Evolutionary conservation across 2,329 filamentous ascomycete species (phyloP).

Genomic region (Aspergillus sp.): DNA sequence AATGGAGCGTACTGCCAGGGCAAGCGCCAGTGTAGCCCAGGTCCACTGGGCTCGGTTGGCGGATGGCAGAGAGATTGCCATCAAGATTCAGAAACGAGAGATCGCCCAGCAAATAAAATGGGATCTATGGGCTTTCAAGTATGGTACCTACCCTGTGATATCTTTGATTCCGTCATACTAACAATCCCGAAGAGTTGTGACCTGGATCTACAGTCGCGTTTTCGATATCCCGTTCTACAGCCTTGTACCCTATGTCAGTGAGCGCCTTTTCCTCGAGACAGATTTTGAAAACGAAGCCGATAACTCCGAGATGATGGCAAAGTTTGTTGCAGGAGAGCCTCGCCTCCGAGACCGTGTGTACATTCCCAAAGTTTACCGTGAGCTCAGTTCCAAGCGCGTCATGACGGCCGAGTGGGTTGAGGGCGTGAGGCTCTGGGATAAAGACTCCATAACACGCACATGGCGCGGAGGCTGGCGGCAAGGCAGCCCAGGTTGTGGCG

Average conservation of each 20-base stretch:
- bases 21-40: constrained; percentile 87
- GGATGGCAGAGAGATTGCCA: constrained; percentile 87
- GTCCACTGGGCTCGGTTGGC: constrained; percentile 88
- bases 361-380: constrained; percentile 78
- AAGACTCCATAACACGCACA: constrained; percentile 70
- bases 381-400: constrained; percentile 78
- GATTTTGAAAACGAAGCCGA: constrained; percentile 90
- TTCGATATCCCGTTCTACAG: constrained; percentile 93
- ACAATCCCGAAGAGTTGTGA: constrained; percentile 62
- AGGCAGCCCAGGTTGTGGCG: constrained; percentile 76
- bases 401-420: constrained; percentile 99
- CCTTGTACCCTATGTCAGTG: constrained; percentile 87
- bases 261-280: constrained; percentile 88
- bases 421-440: constrained; percentile 89
- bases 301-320: constrained; percentile 82
- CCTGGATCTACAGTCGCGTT: constrained; percentile 77
- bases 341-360: constrained; percentile 79
- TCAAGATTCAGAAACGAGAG: constrained; percentile 96
- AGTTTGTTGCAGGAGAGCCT: constrained; percentile 72
- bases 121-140: constrained; percentile 96
- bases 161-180: not conserved
- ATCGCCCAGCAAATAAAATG: constrained; percentile 87
- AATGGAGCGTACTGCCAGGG: constrained; percentile 70
- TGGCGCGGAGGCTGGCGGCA: constrained; percentile 78
- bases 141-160: constrained; percentile 28